Base-by-base conservation (phyloP, 306 rosid genomes). In the Parietaria judaica region DNA sequence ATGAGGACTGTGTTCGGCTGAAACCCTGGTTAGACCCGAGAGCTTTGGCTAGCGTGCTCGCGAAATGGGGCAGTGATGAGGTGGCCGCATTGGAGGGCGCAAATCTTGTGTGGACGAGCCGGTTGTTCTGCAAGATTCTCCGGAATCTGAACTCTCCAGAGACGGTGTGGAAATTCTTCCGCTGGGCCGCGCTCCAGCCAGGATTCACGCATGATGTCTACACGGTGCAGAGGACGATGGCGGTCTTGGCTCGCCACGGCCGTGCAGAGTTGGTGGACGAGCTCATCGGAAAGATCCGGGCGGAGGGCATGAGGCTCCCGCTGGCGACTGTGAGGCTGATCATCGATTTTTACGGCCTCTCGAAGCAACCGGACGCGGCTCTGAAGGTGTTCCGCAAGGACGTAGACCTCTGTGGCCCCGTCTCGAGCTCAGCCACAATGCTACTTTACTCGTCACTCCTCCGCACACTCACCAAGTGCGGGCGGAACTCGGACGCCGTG, bases 21-120 rank as follows among this genome's bases (percentile, higher is more conserved):
- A 89, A 89, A 63, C 90, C 82, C 0, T 89, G 95, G 95, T 48
- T 89, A 59, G 96, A 89, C 62, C 96, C 91, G 3, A 79, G 83
- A 74, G 82, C 84, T 65, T 71, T 89, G 82, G 85, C 84, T 3
- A 81, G 62, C 68, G 85, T 91, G 69, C 74, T 89, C 48, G 66
- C 75, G 64, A 74, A 69, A 11, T 89, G 96, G 96, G 78, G 64
- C 74, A 74, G 82, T 36, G 65, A 65, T 41, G 96, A 86, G 78
- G 85, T 81, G 49, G 70, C 82, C 6, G 86, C 83, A 12, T 63
- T 89, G 39, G 91, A 89, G 72, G 70, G 61, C 57, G 89, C 95
- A 34, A 76, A 81, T 50, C 74, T 86, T 63, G 81, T 86, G 63
- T 89, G 95, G 96, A 86, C 95, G 46, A 83, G 82, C 49, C 69